Evolutionary conservation across 306 rosid species (phyloP).

Genomic region (Neltuma alba): DNA sequence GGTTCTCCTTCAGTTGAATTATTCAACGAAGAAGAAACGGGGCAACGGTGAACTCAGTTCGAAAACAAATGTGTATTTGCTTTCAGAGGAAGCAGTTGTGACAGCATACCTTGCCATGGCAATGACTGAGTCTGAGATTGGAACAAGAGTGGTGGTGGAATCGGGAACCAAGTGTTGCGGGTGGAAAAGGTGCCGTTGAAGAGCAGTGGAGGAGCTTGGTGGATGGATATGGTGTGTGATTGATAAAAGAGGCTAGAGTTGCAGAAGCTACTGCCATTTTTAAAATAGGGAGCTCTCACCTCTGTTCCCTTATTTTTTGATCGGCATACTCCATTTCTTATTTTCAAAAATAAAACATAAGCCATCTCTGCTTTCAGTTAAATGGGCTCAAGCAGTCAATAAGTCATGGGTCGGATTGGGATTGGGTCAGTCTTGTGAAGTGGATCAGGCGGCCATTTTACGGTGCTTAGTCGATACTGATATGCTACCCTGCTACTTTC

Average conservation of each 20-base stretch:
- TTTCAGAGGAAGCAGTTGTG: background rate
- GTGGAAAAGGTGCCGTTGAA: constrained; percentile 21
- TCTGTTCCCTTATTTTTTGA: background rate
- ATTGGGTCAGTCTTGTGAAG: too few species aligned
- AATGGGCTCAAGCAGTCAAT: background rate
- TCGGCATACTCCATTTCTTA: background rate
- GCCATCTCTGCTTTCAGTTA: background rate
- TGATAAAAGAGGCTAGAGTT: constrained; percentile 30
- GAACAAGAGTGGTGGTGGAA: constrained; percentile 30
- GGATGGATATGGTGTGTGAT: constrained; percentile 31
- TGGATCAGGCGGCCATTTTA: too few species aligned
- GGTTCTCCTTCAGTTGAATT: constrained; percentile 46
- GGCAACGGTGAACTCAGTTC: background rate
- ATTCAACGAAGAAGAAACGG: constrained; percentile 41
- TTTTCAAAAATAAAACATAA: too few species aligned
- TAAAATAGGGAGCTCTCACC: background rate
- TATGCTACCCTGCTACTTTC: too few species aligned
- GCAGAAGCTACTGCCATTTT: constrained; percentile 54
- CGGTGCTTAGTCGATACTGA: too few species aligned
- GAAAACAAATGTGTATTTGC: background rate
- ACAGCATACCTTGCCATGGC: constrained; percentile 40
- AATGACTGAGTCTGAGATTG: constrained; percentile 32
- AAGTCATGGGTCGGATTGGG: too few species aligned
- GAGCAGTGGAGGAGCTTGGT: constrained; percentile 35
- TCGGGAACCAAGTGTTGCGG: constrained; percentile 16